Evolutionary conservation across 768 basidiomycete genomes (phyloP).

Genomic region (Naganishia onofrii): DNA sequence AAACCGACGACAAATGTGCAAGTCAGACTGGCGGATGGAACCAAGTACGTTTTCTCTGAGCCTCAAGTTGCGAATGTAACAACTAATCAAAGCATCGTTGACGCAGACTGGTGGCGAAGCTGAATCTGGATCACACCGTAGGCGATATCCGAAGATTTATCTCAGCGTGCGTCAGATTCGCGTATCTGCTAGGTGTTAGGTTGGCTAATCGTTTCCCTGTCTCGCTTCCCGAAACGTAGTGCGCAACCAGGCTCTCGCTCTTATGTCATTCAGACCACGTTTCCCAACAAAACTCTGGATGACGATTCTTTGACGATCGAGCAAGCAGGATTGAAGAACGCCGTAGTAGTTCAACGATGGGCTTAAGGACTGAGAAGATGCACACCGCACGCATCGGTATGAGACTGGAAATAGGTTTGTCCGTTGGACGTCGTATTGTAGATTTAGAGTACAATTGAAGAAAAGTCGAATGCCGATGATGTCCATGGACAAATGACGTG

Average conservation of each 20-base stretch:
- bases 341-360: constrained; percentile 77
- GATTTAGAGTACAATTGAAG: neutral
- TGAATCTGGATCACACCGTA: constrained; percentile 89
- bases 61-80: neutral
- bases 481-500: too few species aligned
- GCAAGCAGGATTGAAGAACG: constrained; percentile 70
- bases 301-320: constrained; percentile 67
- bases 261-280: constrained; percentile 82
- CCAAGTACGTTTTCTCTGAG: constrained; percentile 58
- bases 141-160: constrained; percentile 80
- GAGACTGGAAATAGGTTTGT: neutral
- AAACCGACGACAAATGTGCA: constrained; percentile 85
- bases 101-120: constrained; percentile 69
- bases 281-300: constrained; percentile 73
- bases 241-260: constrained; percentile 66
- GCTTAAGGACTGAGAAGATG: neutral
- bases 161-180: constrained; percentile 71
- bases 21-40: constrained; percentile 84
- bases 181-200: neutral
- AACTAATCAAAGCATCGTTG: neutral
- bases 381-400: neutral
- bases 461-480: too few species aligned
- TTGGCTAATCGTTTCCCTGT: neutral
- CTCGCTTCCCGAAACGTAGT: neutral
- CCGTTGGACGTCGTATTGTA: neutral